These are phyloP conservation scores for Mallotus repandus DNA, from an alignment of 441 rosid genomes.

Conservation along the genomic window DNA sequence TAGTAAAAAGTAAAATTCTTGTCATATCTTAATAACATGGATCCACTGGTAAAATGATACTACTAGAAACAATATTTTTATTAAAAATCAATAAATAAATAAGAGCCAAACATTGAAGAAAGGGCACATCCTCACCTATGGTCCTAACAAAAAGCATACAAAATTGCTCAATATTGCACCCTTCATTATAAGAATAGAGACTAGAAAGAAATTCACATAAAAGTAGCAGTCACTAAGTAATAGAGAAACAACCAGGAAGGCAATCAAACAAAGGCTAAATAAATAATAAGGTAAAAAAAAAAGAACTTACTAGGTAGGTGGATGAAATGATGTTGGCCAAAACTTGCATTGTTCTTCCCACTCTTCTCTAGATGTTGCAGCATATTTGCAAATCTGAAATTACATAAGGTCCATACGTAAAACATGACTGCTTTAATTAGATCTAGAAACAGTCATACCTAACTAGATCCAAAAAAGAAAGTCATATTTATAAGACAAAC, in stretches of 20 bases:
- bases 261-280: background rate
- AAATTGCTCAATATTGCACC: background rate
- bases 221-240: background rate
- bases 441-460: background rate
- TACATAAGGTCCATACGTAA: conserved; percentile 12
- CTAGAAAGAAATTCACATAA: background rate
- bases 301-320: conserved; percentile 72
- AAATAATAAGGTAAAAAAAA: conserved; percentile 9
- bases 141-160: background rate
- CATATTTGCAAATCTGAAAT: conserved; percentile 66
- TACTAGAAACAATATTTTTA: background rate
- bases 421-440: conserved; percentile 12
- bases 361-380: conserved; percentile 75
- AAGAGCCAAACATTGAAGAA: background rate
- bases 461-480: no score
- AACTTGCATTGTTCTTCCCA: conserved; percentile 90
- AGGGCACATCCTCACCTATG: background rate
- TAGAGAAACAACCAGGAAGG: background rate
- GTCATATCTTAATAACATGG: background rate
- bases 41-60: background rate
- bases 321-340: conserved; percentile 95
- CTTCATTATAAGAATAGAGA: background rate
- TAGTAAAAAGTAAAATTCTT: no score
- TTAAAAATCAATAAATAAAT: background rate
- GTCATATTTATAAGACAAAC: background rate